phyloP scores from a whole-genome alignment of 805 yeast genomes.

The Schizosaccharomyces osmophilus region DNA sequence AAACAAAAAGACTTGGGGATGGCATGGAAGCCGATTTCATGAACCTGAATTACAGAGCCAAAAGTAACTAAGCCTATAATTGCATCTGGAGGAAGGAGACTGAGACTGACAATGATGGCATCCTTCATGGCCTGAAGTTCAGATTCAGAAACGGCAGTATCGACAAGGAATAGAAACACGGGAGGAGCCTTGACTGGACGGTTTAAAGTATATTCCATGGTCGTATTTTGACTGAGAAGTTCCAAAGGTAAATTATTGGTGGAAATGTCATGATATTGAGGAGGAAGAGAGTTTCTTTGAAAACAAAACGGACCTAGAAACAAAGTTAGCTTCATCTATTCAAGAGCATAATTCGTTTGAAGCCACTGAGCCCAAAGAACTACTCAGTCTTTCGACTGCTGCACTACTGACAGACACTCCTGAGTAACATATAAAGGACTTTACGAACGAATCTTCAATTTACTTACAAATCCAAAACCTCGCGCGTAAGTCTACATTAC shows the following conservation, averaged over 20 bases:
- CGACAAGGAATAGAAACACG: slow-evolving; percentile 61
- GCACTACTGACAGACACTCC: too few relatives aligned
- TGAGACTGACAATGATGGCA: slow-evolving; percentile 46
- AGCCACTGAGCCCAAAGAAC: too few relatives aligned
- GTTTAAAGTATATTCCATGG: slow-evolving; percentile 64
- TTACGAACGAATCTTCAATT: background rate
- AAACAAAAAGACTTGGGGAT: slow-evolving; percentile 58
- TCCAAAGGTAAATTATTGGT: slow-evolving; percentile 64
- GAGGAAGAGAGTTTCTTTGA: slow-evolving; percentile 55
- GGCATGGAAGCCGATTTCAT: slow-evolving; percentile 49
- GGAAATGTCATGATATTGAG: slow-evolving; percentile 52
- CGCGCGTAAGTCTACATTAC: slow-evolving; percentile 31
- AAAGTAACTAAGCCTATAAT: slow-evolving; percentile 66
- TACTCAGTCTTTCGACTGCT: background rate
- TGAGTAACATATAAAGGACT: background rate
- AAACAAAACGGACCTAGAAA: slow-evolving; percentile 35
- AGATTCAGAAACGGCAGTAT: slow-evolving; percentile 71
- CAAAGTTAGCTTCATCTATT: background rate
- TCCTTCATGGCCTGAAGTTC: slow-evolving; percentile 65
- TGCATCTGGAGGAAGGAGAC: slow-evolving; percentile 71
- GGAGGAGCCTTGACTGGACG: slow-evolving; percentile 72
- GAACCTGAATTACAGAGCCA: slow-evolving; percentile 77
- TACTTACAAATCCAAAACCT: slow-evolving; percentile 50
- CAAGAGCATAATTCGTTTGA: too few relatives aligned
- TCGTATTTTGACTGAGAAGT: slow-evolving; percentile 38